Evolutionary conservation across 345 rosid species (phyloP).

Genomic region (Noccaea bulbosa): DNA sequence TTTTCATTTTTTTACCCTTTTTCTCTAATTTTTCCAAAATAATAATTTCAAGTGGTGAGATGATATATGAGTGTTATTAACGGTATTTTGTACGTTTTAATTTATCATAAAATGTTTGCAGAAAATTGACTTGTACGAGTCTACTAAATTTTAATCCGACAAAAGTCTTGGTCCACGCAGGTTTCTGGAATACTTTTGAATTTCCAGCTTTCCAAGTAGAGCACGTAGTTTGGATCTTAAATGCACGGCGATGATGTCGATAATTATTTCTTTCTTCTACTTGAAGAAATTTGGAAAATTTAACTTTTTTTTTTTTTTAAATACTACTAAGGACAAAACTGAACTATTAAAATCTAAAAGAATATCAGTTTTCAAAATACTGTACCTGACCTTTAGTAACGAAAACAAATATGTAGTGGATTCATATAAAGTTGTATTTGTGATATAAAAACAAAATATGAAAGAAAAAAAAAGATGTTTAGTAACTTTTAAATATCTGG

Average conservation of each 20-base stretch:
- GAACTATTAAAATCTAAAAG: background rate
- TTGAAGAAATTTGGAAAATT: background rate
- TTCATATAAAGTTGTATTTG: background rate
- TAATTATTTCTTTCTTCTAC: background rate
- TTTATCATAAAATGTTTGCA: background rate
- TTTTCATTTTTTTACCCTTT: background rate
- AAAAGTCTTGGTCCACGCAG: conserved; percentile 31
- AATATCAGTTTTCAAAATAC: background rate
- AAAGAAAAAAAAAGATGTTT: background rate
- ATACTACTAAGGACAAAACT: background rate
- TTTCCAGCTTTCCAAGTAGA: conserved; percentile 19
- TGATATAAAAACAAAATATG: background rate
- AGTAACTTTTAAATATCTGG: background rate
- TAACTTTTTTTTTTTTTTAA: too few species aligned
- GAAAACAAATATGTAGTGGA: background rate
- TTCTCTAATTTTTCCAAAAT: background rate
- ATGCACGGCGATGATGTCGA: conserved; percentile 27
- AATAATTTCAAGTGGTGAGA: background rate
- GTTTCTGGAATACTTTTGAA: background rate
- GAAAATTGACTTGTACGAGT: conserved; percentile 5
- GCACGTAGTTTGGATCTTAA: conserved; percentile 23
- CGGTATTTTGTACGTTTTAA: background rate
- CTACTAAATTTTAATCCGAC: conserved; percentile 29
- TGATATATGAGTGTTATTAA: conserved; percentile 1
- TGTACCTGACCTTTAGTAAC: background rate